phyloP scores from a whole-genome alignment of 352 stramenopile genomes.

The Pythium apleroticum region DNA sequence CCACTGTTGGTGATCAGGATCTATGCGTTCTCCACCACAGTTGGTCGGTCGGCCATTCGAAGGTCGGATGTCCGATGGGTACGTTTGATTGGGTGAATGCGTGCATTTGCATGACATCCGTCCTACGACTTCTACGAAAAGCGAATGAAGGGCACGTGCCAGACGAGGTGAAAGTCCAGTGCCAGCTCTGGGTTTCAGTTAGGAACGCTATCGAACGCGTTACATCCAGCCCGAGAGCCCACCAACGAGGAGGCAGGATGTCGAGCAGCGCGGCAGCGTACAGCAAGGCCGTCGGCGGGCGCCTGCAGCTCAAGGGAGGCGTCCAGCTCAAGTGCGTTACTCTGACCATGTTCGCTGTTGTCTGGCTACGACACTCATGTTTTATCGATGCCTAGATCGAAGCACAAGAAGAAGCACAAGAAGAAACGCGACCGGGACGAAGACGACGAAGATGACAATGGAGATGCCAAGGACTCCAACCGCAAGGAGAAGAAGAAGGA shows the following conservation, averaged over 20 bases:
- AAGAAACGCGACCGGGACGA: conserved; percentile 44
- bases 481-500: conserved; percentile 34
- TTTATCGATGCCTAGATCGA: conserved; percentile 26
- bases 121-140: no score
- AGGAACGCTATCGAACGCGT: conserved; percentile 19
- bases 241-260: not conserved
- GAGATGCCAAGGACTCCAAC: conserved; percentile 17
- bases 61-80: conserved; percentile 17
- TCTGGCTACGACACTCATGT: not conserved
- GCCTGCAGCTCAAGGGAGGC: conserved; percentile 80
- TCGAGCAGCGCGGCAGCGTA: conserved; percentile 36
- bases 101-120: conserved; percentile 24
- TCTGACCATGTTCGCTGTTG: conserved; percentile 12
- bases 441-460: conserved; percentile 15
- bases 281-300: conserved; percentile 70
- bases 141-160: conserved; percentile 14
- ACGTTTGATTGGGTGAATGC: conserved; percentile 15
- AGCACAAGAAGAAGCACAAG: conserved; percentile 58
- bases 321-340: conserved; percentile 84
- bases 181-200: conserved; percentile 9
- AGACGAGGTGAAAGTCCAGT: conserved; percentile 12
- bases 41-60: not conserved
- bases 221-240: not conserved
- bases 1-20: not conserved
- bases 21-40: conserved; percentile 5